Conservation (phyloP, 352 stramenopile species). For the Thraustochytrium sp. region DNA sequence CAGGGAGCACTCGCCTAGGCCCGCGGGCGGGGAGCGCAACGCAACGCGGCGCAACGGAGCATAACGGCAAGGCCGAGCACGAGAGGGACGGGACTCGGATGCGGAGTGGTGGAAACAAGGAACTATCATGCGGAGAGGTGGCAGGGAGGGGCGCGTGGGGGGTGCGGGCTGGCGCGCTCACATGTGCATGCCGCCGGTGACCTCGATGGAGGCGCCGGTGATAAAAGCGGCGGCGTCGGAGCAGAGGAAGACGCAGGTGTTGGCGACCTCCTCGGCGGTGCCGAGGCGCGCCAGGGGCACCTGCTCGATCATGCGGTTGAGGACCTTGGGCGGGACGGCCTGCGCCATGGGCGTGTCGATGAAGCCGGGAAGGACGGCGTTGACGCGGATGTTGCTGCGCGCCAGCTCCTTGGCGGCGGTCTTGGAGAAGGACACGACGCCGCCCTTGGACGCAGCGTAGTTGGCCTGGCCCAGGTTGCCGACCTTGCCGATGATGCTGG, state of each 20-base stretch:
- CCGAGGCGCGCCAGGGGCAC: not conserved
- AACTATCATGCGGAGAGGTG: too few species aligned
- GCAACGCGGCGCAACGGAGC: too few species aligned
- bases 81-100: too few species aligned
- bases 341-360: constrained; percentile 27
- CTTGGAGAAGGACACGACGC: constrained; percentile 57
- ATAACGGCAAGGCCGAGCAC: too few species aligned
- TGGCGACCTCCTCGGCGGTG: not conserved
- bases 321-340: not conserved
- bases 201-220: constrained; percentile 24
- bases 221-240: not conserved
- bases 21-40: too few species aligned
- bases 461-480: constrained; percentile 68
- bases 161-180: too few species aligned
- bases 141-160: too few species aligned
- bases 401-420: constrained; percentile 60
- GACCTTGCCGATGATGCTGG: constrained; percentile 69
- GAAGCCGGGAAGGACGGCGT: constrained; percentile 24
- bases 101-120: too few species aligned
- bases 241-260: constrained; percentile 23
- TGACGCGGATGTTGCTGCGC: constrained; percentile 41
- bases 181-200: constrained; percentile 23
- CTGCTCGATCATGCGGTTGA: constrained; percentile 34
- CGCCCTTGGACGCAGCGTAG: constrained; percentile 62
- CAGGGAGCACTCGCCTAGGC: too few species aligned